A percentile compares a stretch with the other conserved stretches of the same genome.
Evolutionary conservation across 2,329 filamentous ascomycete species (phyloP).

Genomic region (Penicillium griseofulvum): DNA sequence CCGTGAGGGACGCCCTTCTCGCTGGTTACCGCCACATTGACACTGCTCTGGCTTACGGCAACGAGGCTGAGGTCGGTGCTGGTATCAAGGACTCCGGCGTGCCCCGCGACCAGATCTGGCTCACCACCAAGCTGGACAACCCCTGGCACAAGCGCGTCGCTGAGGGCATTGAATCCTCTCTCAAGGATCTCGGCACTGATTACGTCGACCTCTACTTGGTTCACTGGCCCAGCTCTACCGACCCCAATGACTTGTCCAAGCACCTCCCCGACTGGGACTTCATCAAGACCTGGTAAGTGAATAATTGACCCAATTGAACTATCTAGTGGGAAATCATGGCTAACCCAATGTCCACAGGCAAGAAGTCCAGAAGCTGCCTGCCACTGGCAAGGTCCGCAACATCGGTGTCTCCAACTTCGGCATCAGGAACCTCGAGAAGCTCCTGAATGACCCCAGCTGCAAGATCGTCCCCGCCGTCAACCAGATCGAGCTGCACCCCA

Average conservation of each 20-base stretch:
- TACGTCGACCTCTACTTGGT: conserved; percentile 73
- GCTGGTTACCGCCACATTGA: conserved; percentile 58
- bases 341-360: conserved; percentile 19
- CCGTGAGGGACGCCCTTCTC: conserved; percentile 50
- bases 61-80: conserved; percentile 65
- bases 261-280: conserved; percentile 77
- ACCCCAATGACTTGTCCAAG: conserved; percentile 53
- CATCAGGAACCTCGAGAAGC: conserved; percentile 74
- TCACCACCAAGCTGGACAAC: conserved; percentile 70
- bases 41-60: conserved; percentile 55
- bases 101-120: conserved; percentile 64
- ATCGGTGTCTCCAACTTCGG: conserved; percentile 87
- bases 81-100: conserved; percentile 66
- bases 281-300: conserved; percentile 63
- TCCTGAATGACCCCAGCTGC: conserved; percentile 64
- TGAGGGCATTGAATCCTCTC: conserved; percentile 60
- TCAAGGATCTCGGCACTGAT: conserved; percentile 63
- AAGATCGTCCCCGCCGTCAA: conserved; percentile 52
- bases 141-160: conserved; percentile 62
- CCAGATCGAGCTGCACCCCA: conserved; percentile 58
- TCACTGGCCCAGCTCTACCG: conserved; percentile 62
- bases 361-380: conserved; percentile 46
- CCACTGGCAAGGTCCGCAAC: conserved; percentile 65
- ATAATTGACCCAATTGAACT: not conserved
- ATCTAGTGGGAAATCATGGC: not conserved